Evolutionary conservation across 768 basidiomycete genomes (phyloP).

Genomic region (Boletus edulis): DNA sequence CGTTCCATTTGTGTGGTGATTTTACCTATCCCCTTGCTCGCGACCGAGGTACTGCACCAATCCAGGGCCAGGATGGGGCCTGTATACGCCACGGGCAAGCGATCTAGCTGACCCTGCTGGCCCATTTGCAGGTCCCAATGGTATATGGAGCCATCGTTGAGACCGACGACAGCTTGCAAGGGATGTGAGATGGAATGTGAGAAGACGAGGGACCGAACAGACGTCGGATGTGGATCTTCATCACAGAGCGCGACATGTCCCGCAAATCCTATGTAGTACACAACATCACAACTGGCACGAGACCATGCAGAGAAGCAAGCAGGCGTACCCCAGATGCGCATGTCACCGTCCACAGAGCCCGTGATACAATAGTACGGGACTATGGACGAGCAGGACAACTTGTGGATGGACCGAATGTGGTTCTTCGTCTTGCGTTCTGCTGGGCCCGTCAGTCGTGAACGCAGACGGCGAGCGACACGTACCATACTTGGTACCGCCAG

Average conservation of each 20-base stretch:
- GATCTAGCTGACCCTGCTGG: conserved; percentile 68
- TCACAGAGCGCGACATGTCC: conserved; percentile 63
- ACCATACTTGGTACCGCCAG: conserved; percentile 71
- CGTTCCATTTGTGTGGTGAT: conserved; percentile 19
- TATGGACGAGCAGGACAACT: conserved; percentile 63
- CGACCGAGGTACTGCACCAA: conserved; percentile 50
- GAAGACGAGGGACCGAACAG: conserved; percentile 67
- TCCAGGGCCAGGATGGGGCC: conserved; percentile 71
- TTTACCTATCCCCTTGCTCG: conserved; percentile 14
- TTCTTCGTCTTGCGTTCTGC: conserved; percentile 65
- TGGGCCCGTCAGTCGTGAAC: conserved; percentile 11
- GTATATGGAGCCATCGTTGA: conserved; percentile 70
- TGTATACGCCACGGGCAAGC: conserved; percentile 70
- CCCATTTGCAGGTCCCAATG: conserved; percentile 82
- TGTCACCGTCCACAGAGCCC: conserved; percentile 76
- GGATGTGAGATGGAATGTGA: conserved; percentile 66
- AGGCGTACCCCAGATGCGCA: conserved; percentile 74
- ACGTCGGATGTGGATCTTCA: conserved; percentile 70
- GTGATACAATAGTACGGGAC: conserved; percentile 74
- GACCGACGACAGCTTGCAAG: conserved; percentile 63
- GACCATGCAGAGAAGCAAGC: no score
- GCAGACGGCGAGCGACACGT: conserved; percentile 18
- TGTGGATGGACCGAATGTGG: conserved; percentile 71
- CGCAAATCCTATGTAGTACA: conserved; percentile 58
- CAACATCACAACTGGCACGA: not conserved